phyloP scores from a whole-genome alignment of 176 grass and related monocot genomes.

The Paspalum vaginatum region DNA sequence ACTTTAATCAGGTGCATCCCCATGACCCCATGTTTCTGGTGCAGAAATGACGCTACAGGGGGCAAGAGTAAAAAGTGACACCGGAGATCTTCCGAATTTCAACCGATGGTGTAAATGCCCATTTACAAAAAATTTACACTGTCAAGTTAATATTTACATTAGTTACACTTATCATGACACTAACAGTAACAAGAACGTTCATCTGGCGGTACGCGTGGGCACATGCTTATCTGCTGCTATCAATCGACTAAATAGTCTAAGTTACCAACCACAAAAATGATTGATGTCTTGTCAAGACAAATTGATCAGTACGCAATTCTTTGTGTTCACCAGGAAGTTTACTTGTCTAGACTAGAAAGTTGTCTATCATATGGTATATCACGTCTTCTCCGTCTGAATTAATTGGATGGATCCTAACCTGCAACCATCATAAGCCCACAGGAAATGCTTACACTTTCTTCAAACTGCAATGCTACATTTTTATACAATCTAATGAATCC shows the following conservation, averaged over 20 bases:
- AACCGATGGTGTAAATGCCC: neutral
- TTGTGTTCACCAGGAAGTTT: slow-evolving; percentile 2
- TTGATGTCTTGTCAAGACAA: neutral
- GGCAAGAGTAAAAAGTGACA: neutral
- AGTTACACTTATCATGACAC: neutral
- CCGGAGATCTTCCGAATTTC: neutral
- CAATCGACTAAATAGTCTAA: slow-evolving; percentile 22
- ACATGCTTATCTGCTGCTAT: neutral
- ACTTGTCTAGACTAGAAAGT: slow-evolving; percentile 70
- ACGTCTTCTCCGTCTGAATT: slow-evolving; percentile 86
- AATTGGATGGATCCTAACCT: slow-evolving; percentile 80
- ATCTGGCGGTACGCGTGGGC: neutral
- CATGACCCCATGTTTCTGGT: neutral
- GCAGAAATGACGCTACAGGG: neutral
- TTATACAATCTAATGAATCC: neutral
- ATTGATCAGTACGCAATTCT: neutral
- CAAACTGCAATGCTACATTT: neutral
- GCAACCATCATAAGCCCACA: slow-evolving; percentile 2
- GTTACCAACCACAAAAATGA: neutral
- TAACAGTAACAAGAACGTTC: neutral
- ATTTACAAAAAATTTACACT: neutral
- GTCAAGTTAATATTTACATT: slow-evolving; percentile 9
- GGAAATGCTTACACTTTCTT: neutral
- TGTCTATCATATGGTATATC: slow-evolving; percentile 94
- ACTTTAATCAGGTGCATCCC: neutral